These are phyloP conservation scores for Teratosphaeriaceae sp. DNA, from an alignment of 2,329 filamentous ascomycete species.

Conservation along the genomic window DNA sequence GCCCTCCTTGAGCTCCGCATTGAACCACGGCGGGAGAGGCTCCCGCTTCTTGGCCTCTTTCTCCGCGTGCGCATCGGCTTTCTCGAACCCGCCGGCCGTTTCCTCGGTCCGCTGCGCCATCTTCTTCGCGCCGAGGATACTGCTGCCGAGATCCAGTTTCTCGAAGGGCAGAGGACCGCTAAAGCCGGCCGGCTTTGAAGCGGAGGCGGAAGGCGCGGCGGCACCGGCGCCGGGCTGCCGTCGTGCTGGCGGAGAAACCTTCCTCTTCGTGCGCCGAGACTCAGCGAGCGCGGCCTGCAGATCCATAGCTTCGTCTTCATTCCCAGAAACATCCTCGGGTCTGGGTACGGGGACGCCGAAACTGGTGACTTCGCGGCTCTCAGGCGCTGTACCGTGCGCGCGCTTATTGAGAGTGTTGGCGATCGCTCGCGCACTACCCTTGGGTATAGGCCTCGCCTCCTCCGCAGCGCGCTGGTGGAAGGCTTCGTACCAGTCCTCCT, in stretches of 20 bases:
- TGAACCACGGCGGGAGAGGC: conserved; percentile 73
- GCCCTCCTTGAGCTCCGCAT: conserved; percentile 51
- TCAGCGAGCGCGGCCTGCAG: conserved; percentile 68
- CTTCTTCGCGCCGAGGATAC: conserved; percentile 46
- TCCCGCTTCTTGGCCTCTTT: conserved; percentile 37
- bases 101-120: conserved; percentile 48
- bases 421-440: conserved; percentile 51
- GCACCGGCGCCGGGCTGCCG: conserved; percentile 3
- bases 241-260: conserved; percentile 17
- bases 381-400: conserved; percentile 53
- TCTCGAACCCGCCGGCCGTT: conserved; percentile 51
- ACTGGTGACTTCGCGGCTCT: conserved; percentile 32
- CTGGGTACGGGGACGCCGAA: conserved; percentile 27
- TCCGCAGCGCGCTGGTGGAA: conserved; percentile 40
- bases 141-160: conserved; percentile 63
- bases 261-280: conserved; percentile 46
- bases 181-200: conserved; percentile 53
- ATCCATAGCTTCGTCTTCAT: conserved; percentile 70
- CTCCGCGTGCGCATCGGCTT: conserved; percentile 18
- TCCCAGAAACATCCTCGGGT: conserved; percentile 34
- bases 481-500: conserved; percentile 27
- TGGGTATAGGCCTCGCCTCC: conserved; percentile 38
- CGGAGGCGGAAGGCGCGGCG: conserved; percentile 7
- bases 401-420: conserved; percentile 69
- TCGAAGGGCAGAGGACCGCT: conserved; percentile 86